A percentile compares a stretch with the other conserved stretches of the same genome.
Conservation (phyloP, 257 asterid genomes). For the Cruciata laevipes region DNA sequence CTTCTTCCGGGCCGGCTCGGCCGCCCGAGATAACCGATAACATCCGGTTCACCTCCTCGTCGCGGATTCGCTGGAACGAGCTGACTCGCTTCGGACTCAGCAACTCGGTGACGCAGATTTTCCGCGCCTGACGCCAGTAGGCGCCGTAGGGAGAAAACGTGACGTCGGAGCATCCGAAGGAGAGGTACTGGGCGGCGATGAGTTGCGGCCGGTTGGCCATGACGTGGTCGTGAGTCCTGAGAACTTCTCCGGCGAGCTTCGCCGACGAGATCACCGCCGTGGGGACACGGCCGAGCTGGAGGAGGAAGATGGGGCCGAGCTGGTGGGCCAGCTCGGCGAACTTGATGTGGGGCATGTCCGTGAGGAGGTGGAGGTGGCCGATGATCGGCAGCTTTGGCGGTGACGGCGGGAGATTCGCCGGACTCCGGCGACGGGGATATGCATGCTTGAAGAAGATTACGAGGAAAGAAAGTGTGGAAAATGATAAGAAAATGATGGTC, state of each 20-base stretch:
- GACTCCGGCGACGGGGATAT: background rate
- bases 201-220: slow-evolving; percentile 30
- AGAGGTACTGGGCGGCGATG: slow-evolving; percentile 28
- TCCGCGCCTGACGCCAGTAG: slow-evolving; percentile 36
- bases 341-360: slow-evolving; percentile 27
- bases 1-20: slow-evolving; percentile 3
- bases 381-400: slow-evolving; percentile 23
- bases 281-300: slow-evolving; percentile 31
- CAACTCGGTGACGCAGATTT: slow-evolving; percentile 29
- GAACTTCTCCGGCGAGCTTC: slow-evolving; percentile 24
- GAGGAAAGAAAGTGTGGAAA: slow-evolving; percentile 15
- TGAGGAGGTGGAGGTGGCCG: slow-evolving; percentile 37
- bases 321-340: slow-evolving; percentile 19
- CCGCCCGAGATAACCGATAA: background rate
- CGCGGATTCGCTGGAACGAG: slow-evolving; percentile 23
- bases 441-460: background rate
- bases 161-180: slow-evolving; percentile 34
- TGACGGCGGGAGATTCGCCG: slow-evolving; percentile 18
- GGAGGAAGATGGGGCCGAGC: slow-evolving; percentile 27
- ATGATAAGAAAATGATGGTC: slow-evolving; percentile 6
- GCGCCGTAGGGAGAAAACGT: slow-evolving; percentile 37
- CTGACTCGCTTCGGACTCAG: slow-evolving; percentile 28
- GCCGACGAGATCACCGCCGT: slow-evolving; percentile 30
- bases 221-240: slow-evolving; percentile 24
- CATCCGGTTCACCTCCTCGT: slow-evolving; percentile 30